Evolutionary conservation across 192 early-diverging fungal species (phyloP).

Genomic region (Tieghemiomyces parasiticus): DNA sequence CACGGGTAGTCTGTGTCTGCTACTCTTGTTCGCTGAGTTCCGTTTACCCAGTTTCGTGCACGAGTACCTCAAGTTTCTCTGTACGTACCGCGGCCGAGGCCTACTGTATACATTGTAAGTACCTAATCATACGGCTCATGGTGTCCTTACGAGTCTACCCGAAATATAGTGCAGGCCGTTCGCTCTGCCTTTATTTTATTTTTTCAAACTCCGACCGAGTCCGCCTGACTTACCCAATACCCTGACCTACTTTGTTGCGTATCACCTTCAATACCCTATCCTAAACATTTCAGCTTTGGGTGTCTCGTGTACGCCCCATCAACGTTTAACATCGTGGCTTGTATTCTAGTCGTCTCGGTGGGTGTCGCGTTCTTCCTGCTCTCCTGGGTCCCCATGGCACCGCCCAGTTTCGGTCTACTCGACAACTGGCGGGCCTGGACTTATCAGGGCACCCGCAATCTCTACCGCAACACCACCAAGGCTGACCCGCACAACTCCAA

Average conservation of each 20-base stretch:
- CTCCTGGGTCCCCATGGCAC: conserved; percentile 29
- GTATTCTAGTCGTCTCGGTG: conserved; percentile 25
- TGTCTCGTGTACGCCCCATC: conserved; percentile 31
- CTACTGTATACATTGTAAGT: conserved; percentile 35
- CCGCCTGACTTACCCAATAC: not conserved
- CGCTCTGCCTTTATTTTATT: too few relatives aligned
- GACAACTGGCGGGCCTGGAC: conserved; percentile 28
- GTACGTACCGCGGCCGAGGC: conserved; percentile 38
- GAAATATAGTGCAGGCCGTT: too few relatives aligned
- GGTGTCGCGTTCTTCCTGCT: conserved; percentile 37
- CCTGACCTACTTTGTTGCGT: not conserved
- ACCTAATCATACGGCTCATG: not conserved
- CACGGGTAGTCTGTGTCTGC: conserved; percentile 26
- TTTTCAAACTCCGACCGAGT: too few relatives aligned
- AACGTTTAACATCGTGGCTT: conserved; percentile 30
- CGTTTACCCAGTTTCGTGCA: conserved; percentile 23
- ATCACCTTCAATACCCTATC: not conserved
- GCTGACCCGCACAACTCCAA: not conserved
- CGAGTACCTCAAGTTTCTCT: conserved; percentile 33
- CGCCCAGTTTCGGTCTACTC: conserved; percentile 21
- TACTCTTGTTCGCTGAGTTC: conserved; percentile 33
- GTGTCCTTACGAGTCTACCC: too few relatives aligned
- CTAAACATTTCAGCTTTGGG: conserved; percentile 22
- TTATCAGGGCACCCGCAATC: conserved; percentile 14
- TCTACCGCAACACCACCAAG: conserved; percentile 11